These are phyloP conservation scores for Cyamopsis tetragonoloba DNA, from an alignment of 306 rosid species.

Conservation along the genomic window DNA sequence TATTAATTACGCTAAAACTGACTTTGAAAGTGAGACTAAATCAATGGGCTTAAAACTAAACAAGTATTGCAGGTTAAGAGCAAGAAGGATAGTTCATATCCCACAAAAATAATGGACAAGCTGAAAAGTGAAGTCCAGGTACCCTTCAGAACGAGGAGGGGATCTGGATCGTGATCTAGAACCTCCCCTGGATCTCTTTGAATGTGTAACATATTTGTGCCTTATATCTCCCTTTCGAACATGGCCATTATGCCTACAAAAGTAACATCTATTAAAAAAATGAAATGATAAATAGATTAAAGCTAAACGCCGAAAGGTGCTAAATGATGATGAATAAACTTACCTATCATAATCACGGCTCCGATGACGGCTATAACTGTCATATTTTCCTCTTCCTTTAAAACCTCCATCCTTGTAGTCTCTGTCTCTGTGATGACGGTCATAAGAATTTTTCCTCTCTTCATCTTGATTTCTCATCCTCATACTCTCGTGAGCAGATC, in stretches of 20 bases:
- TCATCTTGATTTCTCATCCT: slow-evolving; percentile 43
- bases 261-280: slow-evolving; percentile 7
- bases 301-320: background rate
- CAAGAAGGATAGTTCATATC: background rate
- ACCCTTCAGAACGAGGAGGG: slow-evolving; percentile 55
- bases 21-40: background rate
- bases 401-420: slow-evolving; percentile 47
- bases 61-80: background rate
- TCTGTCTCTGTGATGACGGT: slow-evolving; percentile 39
- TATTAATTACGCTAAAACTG: background rate
- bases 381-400: slow-evolving; percentile 43
- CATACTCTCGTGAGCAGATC: slow-evolving; percentile 47
- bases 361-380: slow-evolving; percentile 33
- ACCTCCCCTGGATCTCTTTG: slow-evolving; percentile 42
- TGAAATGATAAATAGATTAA: background rate
- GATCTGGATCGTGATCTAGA: slow-evolving; percentile 60
- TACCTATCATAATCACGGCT: slow-evolving; percentile 57
- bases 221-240: slow-evolving; percentile 53
- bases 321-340: background rate
- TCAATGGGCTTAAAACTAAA: background rate
- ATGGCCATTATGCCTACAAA: slow-evolving; percentile 41
- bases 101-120: slow-evolving; percentile 9
- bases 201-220: slow-evolving; percentile 42
- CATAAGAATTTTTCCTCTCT: slow-evolving; percentile 42
- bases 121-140: slow-evolving; percentile 6